Evolutionary conservation across 306 rosid genomes (phyloP), one percentile per base, ranked within the genome.

Genomic region (Cucurbita argyrosperma): DNA sequence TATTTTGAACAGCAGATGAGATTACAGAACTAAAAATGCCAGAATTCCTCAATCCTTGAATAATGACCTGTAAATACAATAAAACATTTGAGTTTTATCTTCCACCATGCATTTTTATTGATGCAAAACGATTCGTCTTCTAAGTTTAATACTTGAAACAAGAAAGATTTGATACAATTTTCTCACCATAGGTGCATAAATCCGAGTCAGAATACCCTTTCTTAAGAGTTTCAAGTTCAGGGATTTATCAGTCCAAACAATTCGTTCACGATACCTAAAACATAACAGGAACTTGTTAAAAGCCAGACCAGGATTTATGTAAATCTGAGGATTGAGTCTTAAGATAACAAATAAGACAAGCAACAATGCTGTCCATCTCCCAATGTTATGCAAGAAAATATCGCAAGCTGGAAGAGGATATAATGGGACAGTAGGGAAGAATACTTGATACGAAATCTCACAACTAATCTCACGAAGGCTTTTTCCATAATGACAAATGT

Each of bases 151-250:
- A n/a, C 71, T 64, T n/a, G 51, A 65, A 65, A 65, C 37, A 42
- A 45, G 40, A 66, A 67, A 66, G 69, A 63, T 38, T 45, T 4
- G 10, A 55, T 45, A 46, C 42, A 45, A 51, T 52, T 64, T 51
- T 76, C 88, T 69, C 60, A 89, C 98, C 91, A 80, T 84, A 55
- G 98, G 98, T 76, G 96, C 85, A 82, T 88, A 82, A 71, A 93
- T 85, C 79, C 96, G 96, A 72, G 96, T 81, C 80, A 93, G 81
- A 78, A 93, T 81, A 74, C 98, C 98, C 81, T 87, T 93, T 85
- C 87, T 88, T 81, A 87, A 26, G 65, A 93, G 93, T 79, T 86
- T 93, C 82, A 81, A 71, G 81, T 79, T 90, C 57, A 90, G 81
- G 38, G 80, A 30, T 79, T 76, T 82, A 80, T 90, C 90, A 10